Base-by-base conservation (phyloP, 768 basidiomycete genomes). In the Phlegmacium glaucopus region DNA sequence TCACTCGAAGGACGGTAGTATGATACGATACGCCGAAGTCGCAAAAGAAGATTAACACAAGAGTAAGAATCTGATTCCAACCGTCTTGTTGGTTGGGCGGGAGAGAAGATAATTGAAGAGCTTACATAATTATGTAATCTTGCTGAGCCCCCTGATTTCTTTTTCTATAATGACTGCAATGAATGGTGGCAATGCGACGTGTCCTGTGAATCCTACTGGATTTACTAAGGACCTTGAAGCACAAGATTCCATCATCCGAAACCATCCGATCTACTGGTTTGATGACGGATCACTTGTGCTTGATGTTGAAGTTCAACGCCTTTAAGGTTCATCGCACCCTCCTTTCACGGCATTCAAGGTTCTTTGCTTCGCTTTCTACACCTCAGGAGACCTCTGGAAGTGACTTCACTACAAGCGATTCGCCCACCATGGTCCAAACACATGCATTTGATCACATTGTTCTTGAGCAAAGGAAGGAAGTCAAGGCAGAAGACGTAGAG, bases 281-380 rank as follows among this genome's bases (percentile, higher is more conserved):
- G 71, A 80, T 28, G 85, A 87, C 56, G 86, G 80, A 49, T 79
- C 79, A 15, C 59, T 85, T 10, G 62, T 83, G 26, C 57, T 87
- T 29, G 67, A 67, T 49, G 65, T 76, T 29, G 61, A 71, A 49
- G 59, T 68, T 16, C 59, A 71, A 18, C 55, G 70, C 16, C n/a
- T 89, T 82, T 71, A 82, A 72, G 56, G 65, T 88, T 28, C 84
- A 86, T 56, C 63, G 63, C 29, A 67, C 72, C 4, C 59, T 87
- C 6, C 60, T 87, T 4, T 61, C 67, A 30, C 71, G 79, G 10
- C 79, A 83, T 48, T 84, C 82, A 1, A 65, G 50, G 16, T 68
- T 60, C 44, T 63, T 73, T 38, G 52, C 61, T 29, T 44, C 61
- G 1, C 8, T 47, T 29, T 13, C 32, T 17, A 22, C 37, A 11